Evolutionary conservation across 805 yeast species (phyloP), one percentile per base, ranked within the genome.

Genomic region (Novakomyces olei): DNA sequence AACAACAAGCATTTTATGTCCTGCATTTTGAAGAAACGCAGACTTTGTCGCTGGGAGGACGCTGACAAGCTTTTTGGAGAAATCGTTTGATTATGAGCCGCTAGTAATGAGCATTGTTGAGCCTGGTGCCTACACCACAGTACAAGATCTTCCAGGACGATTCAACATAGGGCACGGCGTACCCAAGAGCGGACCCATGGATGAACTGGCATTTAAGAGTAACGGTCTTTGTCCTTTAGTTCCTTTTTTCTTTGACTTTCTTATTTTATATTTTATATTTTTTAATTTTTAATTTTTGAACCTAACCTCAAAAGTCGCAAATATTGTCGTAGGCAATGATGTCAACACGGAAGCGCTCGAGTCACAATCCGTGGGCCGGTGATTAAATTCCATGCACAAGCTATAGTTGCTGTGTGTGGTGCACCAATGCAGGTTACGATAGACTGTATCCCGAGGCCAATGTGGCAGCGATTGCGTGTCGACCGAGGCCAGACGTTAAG

Each of bases 141-240:
- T 85, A 31, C 98, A 85, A 58, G 98, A 88, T 54, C 88, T 72
- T 53, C 92, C 92, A 12, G 92, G 92, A 33, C 72, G 98, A 59
- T 61, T 61, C 34, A 74, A 80, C n/a, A 51, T 64, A 38, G 77
- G 91, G 91, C 70, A 76, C 48, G 98, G 98, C 51, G 96, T 85
- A 35, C 98, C 98, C 17, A 96, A 96, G 5, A 79, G 93, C 26
- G 98, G 98, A 29, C 94, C 96, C 37, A 88, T 85, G 96, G 98
- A 85, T 55, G 67, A 72, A 38, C 83, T 72, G 46, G 72, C 95
- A 4, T 83, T 83, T 60, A 65, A 94, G n/a, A n/a, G n/a, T n/a
- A n/a, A n/a, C n/a, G n/a, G n/a, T n/a, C n/a, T n/a, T n/a, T n/a
- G n/a, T n/a, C n/a, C n/a, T n/a, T n/a, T n/a, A n/a, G n/a, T n/a